These are phyloP conservation scores for Yarrowia phangngaensis DNA, from an alignment of 805 yeast species.

Conservation along the genomic window DNA sequence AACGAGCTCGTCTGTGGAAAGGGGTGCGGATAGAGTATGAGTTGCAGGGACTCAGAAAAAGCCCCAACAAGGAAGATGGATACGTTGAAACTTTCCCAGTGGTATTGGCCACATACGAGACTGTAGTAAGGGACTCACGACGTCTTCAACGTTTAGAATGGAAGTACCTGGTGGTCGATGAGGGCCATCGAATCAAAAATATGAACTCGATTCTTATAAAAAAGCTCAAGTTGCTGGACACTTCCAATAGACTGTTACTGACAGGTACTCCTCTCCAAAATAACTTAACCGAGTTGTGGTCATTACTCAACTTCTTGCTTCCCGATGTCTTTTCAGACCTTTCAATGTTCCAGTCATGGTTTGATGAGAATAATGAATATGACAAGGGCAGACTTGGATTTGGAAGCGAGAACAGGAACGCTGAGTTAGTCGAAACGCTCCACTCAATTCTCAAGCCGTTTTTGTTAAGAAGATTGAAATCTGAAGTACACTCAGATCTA, in stretches of 20 bases:
- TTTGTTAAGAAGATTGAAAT: constrained; percentile 73
- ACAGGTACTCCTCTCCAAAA: constrained; percentile 98
- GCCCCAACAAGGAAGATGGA: constrained; percentile 31
- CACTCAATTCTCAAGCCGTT: constrained; percentile 90
- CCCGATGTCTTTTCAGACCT: constrained; percentile 93
- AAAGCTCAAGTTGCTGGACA: constrained; percentile 59
- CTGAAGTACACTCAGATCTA: constrained; percentile 59
- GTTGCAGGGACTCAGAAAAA: constrained; percentile 4
- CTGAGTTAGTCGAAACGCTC: constrained; percentile 63
- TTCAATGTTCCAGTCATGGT: constrained; percentile 89
- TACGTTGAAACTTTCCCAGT: constrained; percentile 43
- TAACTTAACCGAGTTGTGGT: constrained; percentile 87
- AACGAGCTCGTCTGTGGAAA: constrained; percentile 45
- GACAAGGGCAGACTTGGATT: constrained; percentile 48
- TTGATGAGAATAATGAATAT: constrained; percentile 51
- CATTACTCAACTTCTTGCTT: constrained; percentile 79
- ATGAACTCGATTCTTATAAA: constrained; percentile 70
- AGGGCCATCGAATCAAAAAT: constrained; percentile 90
- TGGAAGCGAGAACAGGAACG: constrained; percentile 39
- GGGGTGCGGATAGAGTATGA: neutral
- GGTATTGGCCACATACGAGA: constrained; percentile 78
- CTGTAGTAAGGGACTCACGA: constrained; percentile 63
- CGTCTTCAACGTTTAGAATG: constrained; percentile 55
- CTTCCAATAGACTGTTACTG: constrained; percentile 65
- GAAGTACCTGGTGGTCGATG: constrained; percentile 89